Conservation (phyloP, 2,329 filamentous ascomycete species). For the Bipolaris sorokiniana region DNA sequence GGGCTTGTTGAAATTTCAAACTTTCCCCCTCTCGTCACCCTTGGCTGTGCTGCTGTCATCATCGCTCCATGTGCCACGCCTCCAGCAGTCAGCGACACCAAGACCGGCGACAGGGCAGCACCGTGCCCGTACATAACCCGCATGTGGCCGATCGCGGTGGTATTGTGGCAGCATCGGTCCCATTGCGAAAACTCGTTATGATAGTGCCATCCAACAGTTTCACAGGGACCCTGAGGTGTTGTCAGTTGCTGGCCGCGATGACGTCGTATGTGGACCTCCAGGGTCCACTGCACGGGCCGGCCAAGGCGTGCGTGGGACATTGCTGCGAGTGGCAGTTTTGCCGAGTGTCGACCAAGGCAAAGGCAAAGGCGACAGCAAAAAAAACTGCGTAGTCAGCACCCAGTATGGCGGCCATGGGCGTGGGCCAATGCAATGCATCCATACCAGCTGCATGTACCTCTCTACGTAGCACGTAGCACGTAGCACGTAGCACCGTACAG, state of each 20-base stretch:
- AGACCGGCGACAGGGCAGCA: conserved; percentile 6
- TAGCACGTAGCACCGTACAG: background rate
- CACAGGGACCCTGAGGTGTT: conserved; percentile 21
- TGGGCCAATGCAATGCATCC: conserved; percentile 6
- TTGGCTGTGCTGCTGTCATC: conserved; percentile 18
- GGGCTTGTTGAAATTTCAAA: conserved; percentile 11
- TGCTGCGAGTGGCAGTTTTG: conserved; percentile 16
- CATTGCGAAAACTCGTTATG: conserved; percentile 26
- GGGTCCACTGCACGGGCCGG: conserved; percentile 31
- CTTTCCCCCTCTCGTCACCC: background rate
- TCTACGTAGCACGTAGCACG: background rate
- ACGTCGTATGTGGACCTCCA: conserved; percentile 38
- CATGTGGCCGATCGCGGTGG: conserved; percentile 21
- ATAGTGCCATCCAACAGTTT: conserved; percentile 43
- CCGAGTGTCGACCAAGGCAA: background rate
- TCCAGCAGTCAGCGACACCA: background rate
- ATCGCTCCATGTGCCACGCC: conserved; percentile 9
- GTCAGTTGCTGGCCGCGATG: conserved; percentile 27
- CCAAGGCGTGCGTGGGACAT: background rate
- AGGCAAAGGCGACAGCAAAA: background rate
- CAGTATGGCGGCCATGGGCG: background rate
- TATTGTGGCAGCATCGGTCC: conserved; percentile 28
- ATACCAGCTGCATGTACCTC: too few species aligned
- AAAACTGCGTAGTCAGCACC: too few species aligned
- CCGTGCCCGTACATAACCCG: conserved; percentile 17